Base-by-base conservation (phyloP, 352 stramenopile species). In the Bremia lactucae region DNA sequence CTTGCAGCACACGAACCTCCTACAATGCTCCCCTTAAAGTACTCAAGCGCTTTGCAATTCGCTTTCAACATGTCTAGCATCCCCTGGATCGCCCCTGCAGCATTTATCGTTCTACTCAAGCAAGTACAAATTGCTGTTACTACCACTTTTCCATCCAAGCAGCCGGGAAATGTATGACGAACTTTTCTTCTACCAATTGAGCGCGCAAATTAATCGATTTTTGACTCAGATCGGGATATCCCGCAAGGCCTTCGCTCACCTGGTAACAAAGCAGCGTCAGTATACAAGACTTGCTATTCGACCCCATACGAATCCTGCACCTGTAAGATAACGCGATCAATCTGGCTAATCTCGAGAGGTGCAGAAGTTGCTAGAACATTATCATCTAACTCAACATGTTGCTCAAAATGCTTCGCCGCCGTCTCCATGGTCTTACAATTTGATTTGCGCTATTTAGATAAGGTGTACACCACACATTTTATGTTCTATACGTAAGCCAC, bases 11-110 rank as follows among this genome's bases (percentile, higher is more conserved):
- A 15, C 36, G 11, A 34, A 87, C 74, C 68, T 52, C 57, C 49
- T 1, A 82, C 67, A 16, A 84, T 73, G 49, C 54, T 71, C 11
- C 46, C 52, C 25, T 87, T 84, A 46, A 87, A 87, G 42, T 76
- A 83, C 54, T 62, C 53, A 14, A 70, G 46, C 31, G 68, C 74
- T 23, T 60, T 57, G 2, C 44, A 29, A 15, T 78, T 71, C 31
- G 46, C 45, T 42, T 65, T 51, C 2, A 87, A 48, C 36, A 87
- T 45, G 20, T 64, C 37, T 35, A 84, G 54, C 44, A 71, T 54
- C 4, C 55, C 48, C 22, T 60, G 33, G 14, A 87, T 73, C 14
- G 70, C 65, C 11, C 53, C 48, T 15, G 74, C 67, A 16, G 60
- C 56, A 3, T 58, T 59, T 29, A 87, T 67, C 0, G 65, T 33